These are phyloP conservation scores for Cucumis variabilis DNA, from an alignment of 331 rosid species.

Conservation along the genomic window DNA sequence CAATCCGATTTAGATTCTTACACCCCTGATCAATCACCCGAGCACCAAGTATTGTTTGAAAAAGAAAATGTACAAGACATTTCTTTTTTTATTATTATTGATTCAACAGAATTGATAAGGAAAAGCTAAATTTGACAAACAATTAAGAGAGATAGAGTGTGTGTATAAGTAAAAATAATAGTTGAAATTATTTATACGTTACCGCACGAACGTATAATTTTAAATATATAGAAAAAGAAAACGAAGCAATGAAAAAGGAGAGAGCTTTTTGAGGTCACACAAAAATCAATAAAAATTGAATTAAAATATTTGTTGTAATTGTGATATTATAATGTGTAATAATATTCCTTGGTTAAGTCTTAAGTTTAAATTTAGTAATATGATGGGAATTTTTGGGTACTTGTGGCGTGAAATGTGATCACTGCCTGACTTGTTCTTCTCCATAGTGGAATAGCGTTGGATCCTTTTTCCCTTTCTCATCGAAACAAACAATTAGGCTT, in stretches of 20 bases:
- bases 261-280: not conserved
- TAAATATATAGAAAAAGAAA: not conserved
- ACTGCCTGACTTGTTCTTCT: constrained; percentile 3
- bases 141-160: too few relatives aligned
- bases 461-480: not conserved
- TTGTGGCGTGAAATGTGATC: constrained; percentile 13
- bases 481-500: not conserved
- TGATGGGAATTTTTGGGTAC: constrained; percentile 28
- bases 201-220: not conserved
- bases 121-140: not conserved
- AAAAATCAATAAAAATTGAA: not conserved
- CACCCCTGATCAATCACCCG: too few relatives aligned
- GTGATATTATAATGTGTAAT: not conserved
- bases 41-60: too few relatives aligned
- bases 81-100: too few relatives aligned
- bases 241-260: not conserved
- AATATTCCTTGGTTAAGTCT: not conserved
- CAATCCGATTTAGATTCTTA: too few relatives aligned
- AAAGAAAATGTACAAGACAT: too few relatives aligned
- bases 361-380: not conserved
- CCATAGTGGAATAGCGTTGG: constrained; percentile 14
- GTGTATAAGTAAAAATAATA: not conserved
- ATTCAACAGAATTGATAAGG: too few relatives aligned
- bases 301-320: not conserved
- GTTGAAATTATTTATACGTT: not conserved